Base-by-base conservation (phyloP, 768 basidiomycete species). In the Cyclocybe aegerita region DNA sequence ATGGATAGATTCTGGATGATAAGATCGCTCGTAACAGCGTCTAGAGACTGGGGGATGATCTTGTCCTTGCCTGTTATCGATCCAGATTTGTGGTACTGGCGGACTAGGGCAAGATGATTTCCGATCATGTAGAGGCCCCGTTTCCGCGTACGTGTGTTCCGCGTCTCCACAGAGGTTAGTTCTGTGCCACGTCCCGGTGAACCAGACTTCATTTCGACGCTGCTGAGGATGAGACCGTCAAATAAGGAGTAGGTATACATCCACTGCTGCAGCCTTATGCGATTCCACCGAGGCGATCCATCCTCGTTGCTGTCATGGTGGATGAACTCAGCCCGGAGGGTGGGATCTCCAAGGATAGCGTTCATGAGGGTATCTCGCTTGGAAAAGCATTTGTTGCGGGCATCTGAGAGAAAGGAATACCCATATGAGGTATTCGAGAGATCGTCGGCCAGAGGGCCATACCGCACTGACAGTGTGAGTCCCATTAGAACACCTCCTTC, bases 1-100 rank as follows among this genome's bases (percentile, higher is more conserved):
- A 68, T 40, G 0, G 61, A 57, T 1, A 64, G 62, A 6, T 61
- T 44, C 42, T 68, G 66, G 4, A 70, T 53, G 0, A 69, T 23
- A 0, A 69, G 15, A 42, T 68, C 59, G 0, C 57, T 44, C 0
- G 51, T 58, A 6, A 68, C 46, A 0, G 46, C 59, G 51, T 65
- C 60, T 0, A 68, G 36, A 0, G 60, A 51, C 36, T 65, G 64
- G 1, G 67, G 69, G 9, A 69, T 64, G 5, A 66, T 52, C 35
- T 59, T 64, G 43, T 65, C 57, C 3, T 41, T 8, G 10, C 51
- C 44, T 9, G 54, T 46, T 12, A 57, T 36, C 2, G 53, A 12
- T 6, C 45, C 54, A 0, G 50, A 52, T 43, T 68, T 62, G 34
- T 54, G 49, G 38, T 62, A 64, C 3, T 43, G 40, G 14, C 54